These are phyloP conservation scores for Xanthoconium purpureum DNA, from an alignment of 768 basidiomycete genomes.

Conservation along the genomic window DNA sequence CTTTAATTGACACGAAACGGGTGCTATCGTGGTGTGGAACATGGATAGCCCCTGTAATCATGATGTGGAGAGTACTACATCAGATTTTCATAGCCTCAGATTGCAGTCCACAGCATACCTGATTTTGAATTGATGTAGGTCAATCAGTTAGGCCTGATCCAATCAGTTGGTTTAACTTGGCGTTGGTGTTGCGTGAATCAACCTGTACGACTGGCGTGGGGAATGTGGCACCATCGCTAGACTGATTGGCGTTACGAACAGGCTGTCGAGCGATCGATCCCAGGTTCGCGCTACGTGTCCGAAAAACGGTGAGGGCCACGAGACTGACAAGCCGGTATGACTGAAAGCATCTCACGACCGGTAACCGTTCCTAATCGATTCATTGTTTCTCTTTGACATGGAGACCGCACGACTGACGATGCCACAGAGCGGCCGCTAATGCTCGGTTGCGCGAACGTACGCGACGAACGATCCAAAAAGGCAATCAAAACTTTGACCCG, in stretches of 20 bases:
- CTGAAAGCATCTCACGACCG: not conserved
- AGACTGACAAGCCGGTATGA: not conserved
- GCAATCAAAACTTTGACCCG: not conserved
- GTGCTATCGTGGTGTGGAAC: not conserved
- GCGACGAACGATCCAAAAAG: not conserved
- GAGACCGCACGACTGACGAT: not conserved
- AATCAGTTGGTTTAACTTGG: slow-evolving; percentile 5
- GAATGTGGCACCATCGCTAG: not conserved
- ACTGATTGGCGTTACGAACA: slow-evolving; percentile 7
- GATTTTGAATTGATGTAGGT: slow-evolving; percentile 2
- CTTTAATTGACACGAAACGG: not conserved
- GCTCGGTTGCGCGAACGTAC: not conserved
- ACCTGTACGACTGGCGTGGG: not conserved
- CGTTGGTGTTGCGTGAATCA: no score
- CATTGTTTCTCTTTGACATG: not conserved
- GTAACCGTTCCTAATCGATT: not conserved
- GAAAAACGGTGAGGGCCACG: not conserved
- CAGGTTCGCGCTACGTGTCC: not conserved
- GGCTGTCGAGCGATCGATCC: not conserved
- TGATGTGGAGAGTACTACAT: slow-evolving; percentile 6
- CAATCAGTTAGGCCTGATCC: slow-evolving; percentile 15
- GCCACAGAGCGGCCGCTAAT: not conserved
- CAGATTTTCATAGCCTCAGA: slow-evolving; percentile 3
- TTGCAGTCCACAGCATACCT: slow-evolving; percentile 1
- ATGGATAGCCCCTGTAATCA: slow-evolving; percentile 7